Conservation (phyloP, 2,329 filamentous ascomycete species). For the Venturia oleaginea region DNA sequence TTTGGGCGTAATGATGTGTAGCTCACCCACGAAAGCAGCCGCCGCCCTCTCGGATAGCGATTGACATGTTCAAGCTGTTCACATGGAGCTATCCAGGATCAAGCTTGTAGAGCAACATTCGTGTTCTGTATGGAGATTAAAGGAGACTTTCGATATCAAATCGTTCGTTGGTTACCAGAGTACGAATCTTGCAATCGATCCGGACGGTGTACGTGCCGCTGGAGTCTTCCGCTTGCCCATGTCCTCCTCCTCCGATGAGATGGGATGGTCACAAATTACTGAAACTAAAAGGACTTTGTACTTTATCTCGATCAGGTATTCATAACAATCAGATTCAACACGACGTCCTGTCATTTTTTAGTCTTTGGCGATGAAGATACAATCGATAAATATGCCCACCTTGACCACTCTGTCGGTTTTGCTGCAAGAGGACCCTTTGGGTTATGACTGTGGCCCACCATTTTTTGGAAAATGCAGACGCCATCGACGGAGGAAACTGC, state of each 20-base stretch:
- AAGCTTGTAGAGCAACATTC: neutral
- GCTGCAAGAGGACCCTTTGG: neutral
- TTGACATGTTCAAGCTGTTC: neutral
- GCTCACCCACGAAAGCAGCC: neutral
- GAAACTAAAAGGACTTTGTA: neutral
- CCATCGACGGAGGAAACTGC: neutral
- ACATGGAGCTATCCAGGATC: neutral
- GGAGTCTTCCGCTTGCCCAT: neutral
- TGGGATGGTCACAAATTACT: neutral
- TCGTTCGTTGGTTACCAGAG: neutral
- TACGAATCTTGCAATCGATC: neutral
- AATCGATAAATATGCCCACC: neutral
- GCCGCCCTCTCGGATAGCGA: neutral
- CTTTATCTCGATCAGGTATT: neutral
- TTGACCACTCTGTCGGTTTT: neutral
- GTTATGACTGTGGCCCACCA: neutral
- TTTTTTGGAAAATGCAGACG: neutral
- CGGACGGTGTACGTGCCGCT: neutral
- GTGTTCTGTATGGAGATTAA: neutral
- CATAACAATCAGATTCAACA: neutral
- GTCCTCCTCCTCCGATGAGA: neutral
- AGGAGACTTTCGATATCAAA: neutral
- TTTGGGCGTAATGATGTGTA: neutral
- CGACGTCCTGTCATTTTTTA: neutral
- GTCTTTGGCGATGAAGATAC: neutral